Percentiles rank a stretch among this genome's conserved stretches.
Evolutionary conservation across 1,284 basidiomycete genomes (phyloP).

Genomic region (Somion occarium): DNA sequence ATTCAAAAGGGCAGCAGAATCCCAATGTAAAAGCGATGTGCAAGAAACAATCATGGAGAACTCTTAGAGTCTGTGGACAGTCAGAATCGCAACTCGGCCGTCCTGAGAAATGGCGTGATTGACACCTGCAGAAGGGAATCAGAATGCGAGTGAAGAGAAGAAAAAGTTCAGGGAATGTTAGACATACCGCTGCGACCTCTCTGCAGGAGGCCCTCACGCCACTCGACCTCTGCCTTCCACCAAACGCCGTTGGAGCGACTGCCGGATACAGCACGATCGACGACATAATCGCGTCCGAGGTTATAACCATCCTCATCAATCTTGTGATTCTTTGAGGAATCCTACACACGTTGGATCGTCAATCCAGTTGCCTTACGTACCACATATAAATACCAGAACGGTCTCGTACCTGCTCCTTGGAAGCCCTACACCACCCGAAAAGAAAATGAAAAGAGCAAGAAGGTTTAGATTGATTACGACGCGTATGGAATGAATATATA

Average conservation of each 20-base stretch:
- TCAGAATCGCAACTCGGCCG: constrained; percentile 72
- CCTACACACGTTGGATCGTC: constrained; percentile 28
- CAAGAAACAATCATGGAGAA: neutral
- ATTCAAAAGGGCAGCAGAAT: neutral
- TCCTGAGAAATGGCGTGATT: constrained; percentile 79
- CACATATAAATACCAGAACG: too few relatives aligned
- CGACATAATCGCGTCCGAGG: constrained; percentile 69
- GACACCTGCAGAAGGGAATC: constrained; percentile 41
- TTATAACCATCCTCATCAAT: constrained; percentile 77
- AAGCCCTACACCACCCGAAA: constrained; percentile 41
- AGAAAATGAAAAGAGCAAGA: constrained; percentile 6
- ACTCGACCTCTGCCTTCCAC: constrained; percentile 73
- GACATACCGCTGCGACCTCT: constrained; percentile 57
- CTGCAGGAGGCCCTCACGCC: constrained; percentile 60
- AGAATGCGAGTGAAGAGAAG: constrained; percentile 3
- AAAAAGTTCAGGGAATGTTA: neutral
- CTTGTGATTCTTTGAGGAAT: constrained; percentile 62
- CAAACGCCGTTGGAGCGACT: constrained; percentile 54
- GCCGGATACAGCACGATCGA: constrained; percentile 57
- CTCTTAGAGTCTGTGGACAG: constrained; percentile 42
- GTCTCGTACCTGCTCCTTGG: constrained; percentile 62
- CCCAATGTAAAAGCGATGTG: too few relatives aligned
- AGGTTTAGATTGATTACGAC: too few relatives aligned
- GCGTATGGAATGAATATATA: too few relatives aligned
- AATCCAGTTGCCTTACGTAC: too few relatives aligned